These are phyloP conservation scores for Nigrospora sphaerica DNA, from an alignment of 2,329 filamentous ascomycete species.

Conservation along the genomic window DNA sequence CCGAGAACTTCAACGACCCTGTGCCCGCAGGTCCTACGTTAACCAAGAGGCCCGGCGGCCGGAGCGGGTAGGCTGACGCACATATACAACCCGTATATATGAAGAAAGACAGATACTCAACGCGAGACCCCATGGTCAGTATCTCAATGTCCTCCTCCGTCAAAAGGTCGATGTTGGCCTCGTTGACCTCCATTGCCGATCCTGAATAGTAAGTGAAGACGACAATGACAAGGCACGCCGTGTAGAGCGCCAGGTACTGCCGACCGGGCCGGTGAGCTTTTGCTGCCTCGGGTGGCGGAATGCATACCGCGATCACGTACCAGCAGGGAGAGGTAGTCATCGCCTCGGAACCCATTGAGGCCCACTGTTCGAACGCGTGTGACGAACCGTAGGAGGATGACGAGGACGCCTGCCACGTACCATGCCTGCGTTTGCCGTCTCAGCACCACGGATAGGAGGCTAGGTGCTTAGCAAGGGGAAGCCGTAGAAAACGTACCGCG, in stretches of 20 bases:
- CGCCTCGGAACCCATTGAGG: slow-evolving; percentile 9
- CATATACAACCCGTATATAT: slow-evolving; percentile 18
- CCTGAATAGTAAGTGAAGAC: slow-evolving; percentile 16
- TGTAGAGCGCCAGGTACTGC: slow-evolving; percentile 15
- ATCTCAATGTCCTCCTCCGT: slow-evolving; percentile 12
- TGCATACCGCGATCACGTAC: slow-evolving; percentile 1
- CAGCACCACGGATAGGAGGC: not conserved
- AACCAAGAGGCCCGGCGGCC: not conserved
- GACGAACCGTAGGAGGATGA: slow-evolving; percentile 9
- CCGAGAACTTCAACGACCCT: slow-evolving; percentile 19
- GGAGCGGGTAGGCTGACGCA: slow-evolving; percentile 2
- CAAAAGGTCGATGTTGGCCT: slow-evolving; percentile 5
- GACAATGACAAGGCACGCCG: slow-evolving; percentile 12
- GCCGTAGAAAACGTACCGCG: slow-evolving; percentile 5
- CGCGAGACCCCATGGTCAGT: slow-evolving; percentile 12
- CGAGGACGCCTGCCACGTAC: slow-evolving; percentile 8
- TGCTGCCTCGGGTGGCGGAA: too few relatives aligned
- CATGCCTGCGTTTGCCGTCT: slow-evolving; percentile 4
- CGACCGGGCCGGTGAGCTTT: too few relatives aligned
- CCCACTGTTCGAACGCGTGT: slow-evolving; percentile 11
- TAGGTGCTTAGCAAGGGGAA: too few relatives aligned
- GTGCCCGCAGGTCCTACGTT: not conserved
- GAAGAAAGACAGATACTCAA: slow-evolving; percentile 17
- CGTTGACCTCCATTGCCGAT: slow-evolving; percentile 12
- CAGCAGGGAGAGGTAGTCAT: slow-evolving; percentile 10